A percentile compares a stretch with the other conserved stretches of the same genome.
Conservation (phyloP, 768 basidiomycete species). For the Pleurotus salmoneostramineus region DNA sequence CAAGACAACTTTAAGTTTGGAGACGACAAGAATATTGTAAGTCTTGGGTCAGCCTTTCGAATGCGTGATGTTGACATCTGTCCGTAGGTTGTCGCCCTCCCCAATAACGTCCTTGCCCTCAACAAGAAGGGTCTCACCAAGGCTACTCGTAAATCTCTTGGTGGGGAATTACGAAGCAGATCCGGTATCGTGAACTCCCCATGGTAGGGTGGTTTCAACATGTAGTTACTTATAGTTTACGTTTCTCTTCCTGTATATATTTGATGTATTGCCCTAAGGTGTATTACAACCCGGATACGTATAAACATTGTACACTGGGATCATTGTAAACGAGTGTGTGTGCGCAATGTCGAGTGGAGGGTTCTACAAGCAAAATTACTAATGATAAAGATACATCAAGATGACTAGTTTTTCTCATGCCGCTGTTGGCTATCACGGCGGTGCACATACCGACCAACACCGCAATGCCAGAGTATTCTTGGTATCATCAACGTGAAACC, state of each 20-base stretch:
- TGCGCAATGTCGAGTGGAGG: neutral
- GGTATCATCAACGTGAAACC: constrained; percentile 68
- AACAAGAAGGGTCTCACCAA: constrained; percentile 91
- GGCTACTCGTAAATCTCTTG: constrained; percentile 74
- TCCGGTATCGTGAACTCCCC: constrained; percentile 71
- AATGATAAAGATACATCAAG: neutral
- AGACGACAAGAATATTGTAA: constrained; percentile 92
- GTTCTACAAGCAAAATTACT: neutral
- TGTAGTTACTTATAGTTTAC: constrained; percentile 14
- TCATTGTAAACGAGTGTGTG: neutral
- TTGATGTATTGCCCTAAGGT: neutral
- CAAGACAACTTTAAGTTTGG: constrained; percentile 99
- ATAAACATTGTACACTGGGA: neutral
- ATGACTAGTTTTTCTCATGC: neutral
- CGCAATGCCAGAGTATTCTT: constrained; percentile 69
- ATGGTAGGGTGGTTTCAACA: constrained; percentile 29
- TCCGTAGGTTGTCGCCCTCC: constrained; percentile 86
- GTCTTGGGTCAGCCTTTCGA: constrained; percentile 22
- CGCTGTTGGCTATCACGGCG: constrained; percentile 42
- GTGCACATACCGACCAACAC: constrained; percentile 71
- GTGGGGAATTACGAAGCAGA: constrained; percentile 35
- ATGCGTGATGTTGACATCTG: constrained; percentile 5
- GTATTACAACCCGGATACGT: neutral
- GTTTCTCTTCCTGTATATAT: constrained; percentile 16
- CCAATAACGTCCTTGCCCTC: constrained; percentile 89